phyloP scores from a whole-genome alignment of 768 basidiomycete genomes.

The Clitopilus hobsonii region DNA sequence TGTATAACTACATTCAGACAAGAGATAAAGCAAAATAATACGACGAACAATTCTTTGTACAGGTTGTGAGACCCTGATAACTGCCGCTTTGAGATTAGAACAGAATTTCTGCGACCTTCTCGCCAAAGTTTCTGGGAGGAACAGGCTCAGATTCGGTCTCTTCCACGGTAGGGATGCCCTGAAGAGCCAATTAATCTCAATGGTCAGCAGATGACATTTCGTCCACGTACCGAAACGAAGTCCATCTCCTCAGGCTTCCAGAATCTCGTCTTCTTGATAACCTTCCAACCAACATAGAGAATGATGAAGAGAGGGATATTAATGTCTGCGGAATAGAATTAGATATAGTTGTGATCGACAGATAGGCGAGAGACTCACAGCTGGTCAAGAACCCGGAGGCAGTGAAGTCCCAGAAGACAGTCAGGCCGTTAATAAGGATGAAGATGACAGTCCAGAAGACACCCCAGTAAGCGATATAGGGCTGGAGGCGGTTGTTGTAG shows the following conservation, averaged over 20 bases:
- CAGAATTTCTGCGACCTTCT: slow-evolving; percentile 43
- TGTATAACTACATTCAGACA: background rate
- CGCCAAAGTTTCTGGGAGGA: slow-evolving; percentile 44
- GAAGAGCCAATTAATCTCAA: background rate
- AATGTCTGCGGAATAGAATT: slow-evolving; percentile 26
- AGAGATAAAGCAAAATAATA: background rate
- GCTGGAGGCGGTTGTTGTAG: slow-evolving; percentile 60
- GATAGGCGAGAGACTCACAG: slow-evolving; percentile 23
- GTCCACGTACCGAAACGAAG: slow-evolving; percentile 52
- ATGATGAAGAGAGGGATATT: slow-evolving; percentile 42
- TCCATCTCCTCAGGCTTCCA: slow-evolving; percentile 68
- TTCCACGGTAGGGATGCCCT: slow-evolving; percentile 66
- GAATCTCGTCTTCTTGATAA: slow-evolving; percentile 31
- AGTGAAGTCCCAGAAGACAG: slow-evolving; percentile 62
- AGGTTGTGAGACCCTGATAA: background rate
- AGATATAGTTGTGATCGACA: background rate
- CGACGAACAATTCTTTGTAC: background rate
- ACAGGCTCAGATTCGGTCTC: slow-evolving; percentile 58
- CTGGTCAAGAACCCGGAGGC: slow-evolving; percentile 43
- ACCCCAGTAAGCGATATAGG: slow-evolving; percentile 68
- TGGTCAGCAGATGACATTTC: background rate
- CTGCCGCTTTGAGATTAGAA: slow-evolving; percentile 33
- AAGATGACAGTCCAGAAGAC: slow-evolving; percentile 60
- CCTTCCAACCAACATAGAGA: slow-evolving; percentile 42
- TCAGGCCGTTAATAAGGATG: slow-evolving; percentile 48